phyloP scores from a whole-genome alignment of 2,329 filamentous ascomycete genomes.

The Sporothrix inflata region DNA sequence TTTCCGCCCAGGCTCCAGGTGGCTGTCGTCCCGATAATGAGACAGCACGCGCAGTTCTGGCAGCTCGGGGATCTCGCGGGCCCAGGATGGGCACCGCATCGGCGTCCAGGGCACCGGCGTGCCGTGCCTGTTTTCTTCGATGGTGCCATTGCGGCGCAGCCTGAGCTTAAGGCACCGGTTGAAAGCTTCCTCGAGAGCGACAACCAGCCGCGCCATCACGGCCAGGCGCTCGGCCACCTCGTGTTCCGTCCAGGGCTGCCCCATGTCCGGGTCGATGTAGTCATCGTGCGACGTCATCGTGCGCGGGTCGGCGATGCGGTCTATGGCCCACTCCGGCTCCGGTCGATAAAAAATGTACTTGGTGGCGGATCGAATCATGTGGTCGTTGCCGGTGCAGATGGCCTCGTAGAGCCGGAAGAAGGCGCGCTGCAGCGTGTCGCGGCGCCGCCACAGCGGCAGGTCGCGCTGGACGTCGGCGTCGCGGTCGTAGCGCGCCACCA shows the following conservation, averaged over 20 bases:
- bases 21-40: neutral
- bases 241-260: neutral
- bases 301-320: too few relatives aligned
- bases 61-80: neutral
- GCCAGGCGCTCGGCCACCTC: neutral
- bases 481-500: too few relatives aligned
- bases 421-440: too few relatives aligned
- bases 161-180: neutral
- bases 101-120: neutral
- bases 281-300: too few relatives aligned
- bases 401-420: too few relatives aligned
- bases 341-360: too few relatives aligned
- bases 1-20: neutral
- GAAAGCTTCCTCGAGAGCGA: neutral
- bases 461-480: too few relatives aligned
- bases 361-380: too few relatives aligned
- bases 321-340: too few relatives aligned
- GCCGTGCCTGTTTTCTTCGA: neutral
- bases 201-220: neutral
- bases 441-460: too few relatives aligned
- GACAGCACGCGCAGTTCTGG: neutral
- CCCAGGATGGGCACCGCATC: neutral
- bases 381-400: too few relatives aligned
- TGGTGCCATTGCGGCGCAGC: neutral
- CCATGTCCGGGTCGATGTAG: too few relatives aligned